Base-by-base conservation (phyloP, 2,329 filamentous ascomycete species). In the Aaosphaeria arxii region DNA sequence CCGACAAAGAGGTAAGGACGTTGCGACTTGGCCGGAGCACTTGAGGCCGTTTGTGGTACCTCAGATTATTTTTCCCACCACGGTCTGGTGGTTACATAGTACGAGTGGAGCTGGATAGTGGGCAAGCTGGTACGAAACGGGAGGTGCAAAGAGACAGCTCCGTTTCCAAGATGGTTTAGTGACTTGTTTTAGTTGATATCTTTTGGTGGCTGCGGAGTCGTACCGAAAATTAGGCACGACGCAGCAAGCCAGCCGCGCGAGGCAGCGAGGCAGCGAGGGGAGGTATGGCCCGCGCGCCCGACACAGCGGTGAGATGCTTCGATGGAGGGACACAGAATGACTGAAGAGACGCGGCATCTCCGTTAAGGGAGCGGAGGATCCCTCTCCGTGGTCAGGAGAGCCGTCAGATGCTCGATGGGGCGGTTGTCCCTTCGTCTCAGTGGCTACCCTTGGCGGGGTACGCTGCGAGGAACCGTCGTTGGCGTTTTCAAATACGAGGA, bases 41-140 rank as follows among this genome's bases (percentile, higher is more conserved):
- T 49, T 52, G 47, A 52, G 50, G 54, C 63, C 59, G 64, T 51
- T 57, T 54, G 49, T 60, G 52, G 53, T 60, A 50, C 54, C 50
- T 62, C 45, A 61, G 56, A 53, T 55, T 52, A 53, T 59, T 53
- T 53, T 55, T 57, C 54, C 42, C 49, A 59, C 55, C 51, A 48
- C 17, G 17, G 17, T 24, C 17, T 24, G 17, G 17, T 24, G 17
- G 17, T 24, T 24, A 24, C 17, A 24, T 24, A 24, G 17, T 24
- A 24, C 17, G 17, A 24, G 17, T 50, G 47, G 17, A 56, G 48
- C 50, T 53, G 50, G 49, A 50, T 48, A 53, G 46, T 48, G 50
- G 51, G 44, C 49, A 45, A 39, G 54, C 50, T 50, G 40, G 35
- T 7, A 24, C 17, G 17, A 24, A 24, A 24, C 17, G 17, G 17